Percentiles rank a stretch among this genome's conserved stretches.
Conservation (phyloP, 768 basidiomycete species). For the Asterophora lycoperdoides region DNA sequence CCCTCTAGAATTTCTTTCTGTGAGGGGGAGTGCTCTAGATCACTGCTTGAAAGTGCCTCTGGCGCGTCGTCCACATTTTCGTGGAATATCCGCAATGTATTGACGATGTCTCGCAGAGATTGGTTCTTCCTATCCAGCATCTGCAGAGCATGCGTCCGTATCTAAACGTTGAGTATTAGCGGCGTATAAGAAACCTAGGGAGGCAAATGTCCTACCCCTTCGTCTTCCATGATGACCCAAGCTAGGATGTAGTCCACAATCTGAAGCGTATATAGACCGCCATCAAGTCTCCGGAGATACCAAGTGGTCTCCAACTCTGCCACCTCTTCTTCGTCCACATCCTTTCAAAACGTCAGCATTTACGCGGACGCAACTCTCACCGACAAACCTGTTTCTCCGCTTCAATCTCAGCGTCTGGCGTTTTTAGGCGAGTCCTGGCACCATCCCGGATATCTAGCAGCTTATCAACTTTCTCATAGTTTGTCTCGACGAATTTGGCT, state of each 20-base stretch:
- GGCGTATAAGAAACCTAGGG: background rate
- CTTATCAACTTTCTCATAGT: slow-evolving; percentile 94
- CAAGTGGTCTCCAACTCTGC: slow-evolving; percentile 67
- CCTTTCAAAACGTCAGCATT: slow-evolving; percentile 30
- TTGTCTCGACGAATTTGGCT: slow-evolving; percentile 88
- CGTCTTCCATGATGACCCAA: slow-evolving; percentile 97
- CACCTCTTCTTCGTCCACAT: slow-evolving; percentile 51
- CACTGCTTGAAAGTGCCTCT: slow-evolving; percentile 25
- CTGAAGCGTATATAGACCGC: slow-evolving; percentile 85
- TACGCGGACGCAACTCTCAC: background rate
- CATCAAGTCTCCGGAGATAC: slow-evolving; percentile 85
- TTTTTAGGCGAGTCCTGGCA: slow-evolving; percentile 55
- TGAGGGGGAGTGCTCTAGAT: slow-evolving; percentile 38
- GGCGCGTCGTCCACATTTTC: slow-evolving; percentile 66
- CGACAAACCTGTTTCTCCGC: slow-evolving; percentile 57
- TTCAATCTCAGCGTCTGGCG: slow-evolving; percentile 63
- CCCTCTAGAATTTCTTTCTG: slow-evolving; percentile 67
- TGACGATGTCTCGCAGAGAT: slow-evolving; percentile 65
- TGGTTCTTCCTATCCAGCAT: slow-evolving; percentile 75
- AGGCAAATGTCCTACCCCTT: slow-evolving; percentile 63
- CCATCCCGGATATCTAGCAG: slow-evolving; percentile 82
- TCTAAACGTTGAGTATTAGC: slow-evolving; percentile 39
- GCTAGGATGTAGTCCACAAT: slow-evolving; percentile 91
- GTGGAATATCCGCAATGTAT: slow-evolving; percentile 65
- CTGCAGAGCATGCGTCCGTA: slow-evolving; percentile 67